These are phyloP conservation scores for Umbelopsis sp. DNA, from an alignment of 192 early-diverging fungal genomes.

Conservation along the genomic window DNA sequence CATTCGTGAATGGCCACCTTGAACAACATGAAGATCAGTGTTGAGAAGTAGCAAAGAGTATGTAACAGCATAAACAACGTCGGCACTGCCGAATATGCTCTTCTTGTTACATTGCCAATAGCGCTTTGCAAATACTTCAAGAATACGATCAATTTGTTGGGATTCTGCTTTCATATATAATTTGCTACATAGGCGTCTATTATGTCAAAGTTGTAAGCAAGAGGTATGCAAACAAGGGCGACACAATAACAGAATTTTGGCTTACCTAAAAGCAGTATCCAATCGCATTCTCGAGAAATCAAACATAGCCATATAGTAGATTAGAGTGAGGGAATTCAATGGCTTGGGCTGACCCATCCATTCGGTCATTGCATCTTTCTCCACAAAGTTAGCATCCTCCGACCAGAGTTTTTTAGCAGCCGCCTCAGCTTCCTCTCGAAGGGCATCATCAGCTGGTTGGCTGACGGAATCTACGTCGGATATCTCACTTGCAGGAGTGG, in stretches of 20 bases:
- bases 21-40: constrained; percentile 92
- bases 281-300: constrained; percentile 71
- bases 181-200: constrained; percentile 69
- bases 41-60: constrained; percentile 89
- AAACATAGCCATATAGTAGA: constrained; percentile 78
- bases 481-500: background rate
- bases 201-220: background rate
- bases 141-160: constrained; percentile 89
- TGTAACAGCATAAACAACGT: constrained; percentile 84
- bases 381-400: constrained; percentile 50
- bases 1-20: constrained; percentile 73
- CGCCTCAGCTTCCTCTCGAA: constrained; percentile 23
- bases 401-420: constrained; percentile 32
- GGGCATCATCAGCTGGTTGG: background rate
- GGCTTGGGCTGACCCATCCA: constrained; percentile 54
- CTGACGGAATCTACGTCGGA: background rate
- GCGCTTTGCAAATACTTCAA: constrained; percentile 80
- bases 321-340: constrained; percentile 59
- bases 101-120: constrained; percentile 85
- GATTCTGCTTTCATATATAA: constrained; percentile 89
- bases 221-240: background rate
- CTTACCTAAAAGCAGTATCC: constrained; percentile 76
- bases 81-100: constrained; percentile 52
- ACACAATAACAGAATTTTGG: background rate
- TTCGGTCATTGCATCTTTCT: constrained; percentile 48